Base-by-base conservation (phyloP, 305 asterid genomes). In the Solanum hybrid region DNA sequence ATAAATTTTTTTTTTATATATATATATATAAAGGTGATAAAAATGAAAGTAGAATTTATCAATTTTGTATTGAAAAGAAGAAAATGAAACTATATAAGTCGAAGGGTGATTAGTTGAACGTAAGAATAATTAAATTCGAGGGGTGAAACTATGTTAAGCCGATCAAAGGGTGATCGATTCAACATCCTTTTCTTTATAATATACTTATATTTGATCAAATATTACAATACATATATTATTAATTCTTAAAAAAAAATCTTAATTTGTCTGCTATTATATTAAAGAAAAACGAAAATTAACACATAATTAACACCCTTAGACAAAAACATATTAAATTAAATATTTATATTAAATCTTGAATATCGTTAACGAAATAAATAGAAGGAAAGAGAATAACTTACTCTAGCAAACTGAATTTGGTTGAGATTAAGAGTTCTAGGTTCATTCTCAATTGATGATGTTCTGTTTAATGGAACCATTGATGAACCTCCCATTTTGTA, bases 361-460 rank as follows among this genome's bases (percentile, higher is more conserved):
- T 0, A 75, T 29, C 80, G 24, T 75, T 16, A 31, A 29, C 37
- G 3, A 7, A 29, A 1, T 5, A 69, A 35, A 33, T 1, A 40
- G 0, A 82, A 2, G 18, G 39, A 0, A 83, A 42, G 16, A 46
- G 8, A 16, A 6, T 8, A 3, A 9, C 20, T 46, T 90, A 89
- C 96, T 92, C 94, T 93, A 3, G 98, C 98, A 28, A 90, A 81
- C 2, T 93, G 93, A 89, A 95, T 90, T 91, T 95, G 96, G n/a
- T 79, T 8, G 36, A 91, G 88, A 76, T 89, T 91, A 11, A 95
- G 96, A 1, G 98, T 95, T 14, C 95, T 94, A 88, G 96, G 98
- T 88, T 95, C 98, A n/a, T 86, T 92, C 82, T 95, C 98, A 22
- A 95, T 94, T 1, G 98, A 95, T 8, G 98, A 94, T 73, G 90